phyloP scores from a whole-genome alignment of 2,329 filamentous ascomycete genomes.

The Fusarium nygamai region DNA sequence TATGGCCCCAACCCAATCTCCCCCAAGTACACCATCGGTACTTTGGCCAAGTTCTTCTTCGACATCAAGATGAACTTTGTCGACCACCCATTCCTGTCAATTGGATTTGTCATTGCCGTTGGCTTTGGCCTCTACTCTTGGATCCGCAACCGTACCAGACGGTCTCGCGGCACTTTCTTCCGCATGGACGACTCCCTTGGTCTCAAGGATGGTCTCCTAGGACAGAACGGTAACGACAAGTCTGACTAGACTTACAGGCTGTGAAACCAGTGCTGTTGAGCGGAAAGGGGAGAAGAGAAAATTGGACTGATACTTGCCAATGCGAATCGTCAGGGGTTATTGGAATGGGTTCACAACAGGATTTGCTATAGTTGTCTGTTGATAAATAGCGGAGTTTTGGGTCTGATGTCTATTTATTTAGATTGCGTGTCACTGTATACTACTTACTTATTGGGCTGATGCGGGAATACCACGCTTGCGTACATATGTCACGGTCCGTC shows the following conservation, averaged over 20 bases:
- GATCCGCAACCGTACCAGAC: conserved; percentile 64
- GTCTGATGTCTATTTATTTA: conserved; percentile 23
- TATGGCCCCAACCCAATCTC: conserved; percentile 75
- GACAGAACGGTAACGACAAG: conserved; percentile 52
- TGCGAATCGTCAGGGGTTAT: conserved; percentile 4
- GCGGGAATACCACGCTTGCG: conserved; percentile 25
- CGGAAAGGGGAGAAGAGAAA: background rate
- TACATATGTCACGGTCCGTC: conserved; percentile 24
- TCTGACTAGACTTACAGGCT: conserved; percentile 43
- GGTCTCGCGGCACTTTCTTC: conserved; percentile 67
- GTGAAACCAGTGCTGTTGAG: background rate
- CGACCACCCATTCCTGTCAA: conserved; percentile 68
- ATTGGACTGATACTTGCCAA: background rate
- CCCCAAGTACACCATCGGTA: conserved; percentile 80
- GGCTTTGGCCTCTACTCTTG: conserved; percentile 62
- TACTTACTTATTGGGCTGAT: conserved; percentile 4
- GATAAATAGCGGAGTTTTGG: conserved; percentile 42
- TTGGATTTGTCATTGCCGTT: conserved; percentile 67
- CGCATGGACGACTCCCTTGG: conserved; percentile 67
- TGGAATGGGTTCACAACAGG: conserved; percentile 12
- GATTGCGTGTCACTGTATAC: conserved; percentile 31
- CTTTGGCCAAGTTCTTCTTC: conserved; percentile 76
- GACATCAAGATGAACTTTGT: conserved; percentile 67
- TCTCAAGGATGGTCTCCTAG: conserved; percentile 73
- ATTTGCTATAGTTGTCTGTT: conserved; percentile 6